phyloP scores from a whole-genome alignment of 169 alveolate genomes.

The Plasmodium knowlesi region DNA sequence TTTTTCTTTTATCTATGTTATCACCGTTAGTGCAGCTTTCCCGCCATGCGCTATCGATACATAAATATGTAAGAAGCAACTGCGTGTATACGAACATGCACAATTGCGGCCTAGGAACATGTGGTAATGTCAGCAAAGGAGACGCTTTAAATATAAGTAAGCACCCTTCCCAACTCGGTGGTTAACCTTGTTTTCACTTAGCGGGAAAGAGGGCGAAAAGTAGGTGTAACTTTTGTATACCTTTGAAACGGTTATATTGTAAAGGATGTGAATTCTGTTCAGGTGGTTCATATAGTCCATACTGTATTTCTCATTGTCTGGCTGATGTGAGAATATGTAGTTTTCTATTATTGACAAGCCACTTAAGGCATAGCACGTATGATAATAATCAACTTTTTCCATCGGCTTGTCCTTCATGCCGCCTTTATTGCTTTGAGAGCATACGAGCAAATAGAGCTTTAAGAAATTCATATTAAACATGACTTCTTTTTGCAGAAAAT shows the following conservation, averaged over 20 bases:
- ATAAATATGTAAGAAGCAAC: neutral
- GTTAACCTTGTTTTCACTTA: conserved; percentile 42
- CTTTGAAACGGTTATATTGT: conserved; percentile 53
- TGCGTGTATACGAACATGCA: neutral
- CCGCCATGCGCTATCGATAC: neutral
- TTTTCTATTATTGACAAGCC: conserved; percentile 86
- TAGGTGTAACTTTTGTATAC: conserved; percentile 63
- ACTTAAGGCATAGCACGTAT: conserved; percentile 95
- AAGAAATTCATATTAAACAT: conserved; percentile 72
- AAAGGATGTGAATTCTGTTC: conserved; percentile 64
- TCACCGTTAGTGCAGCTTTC: neutral
- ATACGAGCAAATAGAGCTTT: conserved; percentile 75
- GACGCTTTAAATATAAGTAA: conserved; percentile 53
- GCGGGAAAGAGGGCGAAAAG: conserved; percentile 50
- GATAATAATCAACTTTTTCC: conserved; percentile 94
- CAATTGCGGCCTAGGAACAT: neutral
- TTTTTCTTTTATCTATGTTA: neutral
- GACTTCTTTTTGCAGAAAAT: conserved; percentile 75
- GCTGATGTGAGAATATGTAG: conserved; percentile 6
- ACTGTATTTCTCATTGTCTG: neutral
- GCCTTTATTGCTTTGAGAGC: conserved; percentile 85
- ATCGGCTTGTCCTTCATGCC: conserved; percentile 97
- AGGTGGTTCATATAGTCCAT: conserved; percentile 24
- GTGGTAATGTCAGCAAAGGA: conserved; percentile 6
- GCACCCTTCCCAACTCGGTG: conserved; percentile 70